These are phyloP conservation scores for Elsinoe ampelina DNA, from an alignment of 2,329 filamentous ascomycete genomes.

Conservation along the genomic window DNA sequence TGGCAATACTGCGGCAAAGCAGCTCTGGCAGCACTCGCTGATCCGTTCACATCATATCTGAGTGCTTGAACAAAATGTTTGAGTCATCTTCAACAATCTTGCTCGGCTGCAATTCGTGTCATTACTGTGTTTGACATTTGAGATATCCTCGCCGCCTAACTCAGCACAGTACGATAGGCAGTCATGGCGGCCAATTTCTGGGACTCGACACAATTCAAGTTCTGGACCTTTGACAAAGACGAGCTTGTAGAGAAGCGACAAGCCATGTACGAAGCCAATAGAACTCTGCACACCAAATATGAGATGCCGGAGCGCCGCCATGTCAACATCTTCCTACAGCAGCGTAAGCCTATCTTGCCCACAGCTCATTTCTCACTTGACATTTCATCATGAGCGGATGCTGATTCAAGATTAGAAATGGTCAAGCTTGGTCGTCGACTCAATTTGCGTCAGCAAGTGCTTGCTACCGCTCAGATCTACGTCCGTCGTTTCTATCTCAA, in stretches of 20 bases:
- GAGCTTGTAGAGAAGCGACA: slow-evolving; percentile 67
- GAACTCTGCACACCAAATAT: slow-evolving; percentile 64
- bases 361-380: neutral
- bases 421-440: slow-evolving; percentile 76
- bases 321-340: slow-evolving; percentile 84
- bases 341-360: slow-evolving; percentile 49
- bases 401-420: slow-evolving; percentile 49
- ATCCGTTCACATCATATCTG: neutral
- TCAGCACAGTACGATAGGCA: neutral
- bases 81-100: neutral
- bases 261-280: slow-evolving; percentile 63
- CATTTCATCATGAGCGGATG: neutral
- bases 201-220: slow-evolving; percentile 81
- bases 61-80: neutral
- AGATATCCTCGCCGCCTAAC: neutral
- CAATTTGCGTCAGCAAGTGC: slow-evolving; percentile 76
- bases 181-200: slow-evolving; percentile 91
- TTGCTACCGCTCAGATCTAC: slow-evolving; percentile 91
- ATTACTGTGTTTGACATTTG: neutral
- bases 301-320: slow-evolving; percentile 73
- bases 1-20: neutral
- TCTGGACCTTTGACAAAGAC: slow-evolving; percentile 84
- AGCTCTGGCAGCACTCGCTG: neutral
- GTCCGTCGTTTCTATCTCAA: slow-evolving; percentile 87
- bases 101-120: too few relatives aligned